phyloP scores from a whole-genome alignment of 2,329 filamentous ascomycete genomes.

The Juglanconis juglandina region DNA sequence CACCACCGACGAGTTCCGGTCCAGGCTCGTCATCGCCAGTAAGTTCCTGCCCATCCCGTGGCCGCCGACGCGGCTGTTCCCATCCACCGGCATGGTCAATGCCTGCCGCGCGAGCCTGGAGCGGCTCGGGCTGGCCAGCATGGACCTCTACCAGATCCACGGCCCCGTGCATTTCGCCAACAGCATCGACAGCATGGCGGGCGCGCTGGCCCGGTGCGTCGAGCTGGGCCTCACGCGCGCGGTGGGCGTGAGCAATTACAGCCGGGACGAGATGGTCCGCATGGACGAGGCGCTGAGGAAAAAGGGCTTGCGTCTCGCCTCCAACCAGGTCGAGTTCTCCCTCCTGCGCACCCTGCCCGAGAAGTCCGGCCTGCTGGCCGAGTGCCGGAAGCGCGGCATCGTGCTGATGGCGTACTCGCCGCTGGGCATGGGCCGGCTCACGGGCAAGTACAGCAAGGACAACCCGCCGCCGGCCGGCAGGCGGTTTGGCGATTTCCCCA shows the following conservation, averaged over 20 bases:
- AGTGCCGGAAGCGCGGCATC: slow-evolving; percentile 37
- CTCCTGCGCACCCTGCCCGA: slow-evolving; percentile 40
- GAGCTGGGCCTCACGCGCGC: slow-evolving; percentile 36
- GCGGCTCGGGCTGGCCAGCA: slow-evolving; percentile 34
- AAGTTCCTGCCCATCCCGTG: slow-evolving; percentile 35
- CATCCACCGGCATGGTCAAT: slow-evolving; percentile 31
- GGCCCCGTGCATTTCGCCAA: slow-evolving; percentile 38
- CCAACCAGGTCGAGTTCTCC: slow-evolving; percentile 43
- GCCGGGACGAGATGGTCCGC: slow-evolving; percentile 36
- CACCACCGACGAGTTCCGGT: slow-evolving; percentile 32
- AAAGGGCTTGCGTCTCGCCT: slow-evolving; percentile 36
- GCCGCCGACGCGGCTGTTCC: slow-evolving; percentile 12
- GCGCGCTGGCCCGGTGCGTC: slow-evolving; percentile 40
- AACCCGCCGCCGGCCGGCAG: slow-evolving; percentile 35
- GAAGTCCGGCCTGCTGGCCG: slow-evolving; percentile 34
- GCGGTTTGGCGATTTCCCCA: slow-evolving; percentile 39
- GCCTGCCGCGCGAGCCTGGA: slow-evolving; percentile 35
- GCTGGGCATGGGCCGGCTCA: slow-evolving; percentile 36
- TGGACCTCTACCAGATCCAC: slow-evolving; percentile 34
- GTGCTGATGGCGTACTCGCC: slow-evolving; percentile 40
- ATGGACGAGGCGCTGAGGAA: slow-evolving; percentile 38
- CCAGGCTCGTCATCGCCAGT: slow-evolving; percentile 37
- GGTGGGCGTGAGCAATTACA: slow-evolving; percentile 43
- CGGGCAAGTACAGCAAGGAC: slow-evolving; percentile 36
- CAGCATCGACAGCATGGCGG: slow-evolving; percentile 35